phyloP scores from a whole-genome alignment of 345 rosid genomes.

The Rhodamnia rubescens region DNA sequence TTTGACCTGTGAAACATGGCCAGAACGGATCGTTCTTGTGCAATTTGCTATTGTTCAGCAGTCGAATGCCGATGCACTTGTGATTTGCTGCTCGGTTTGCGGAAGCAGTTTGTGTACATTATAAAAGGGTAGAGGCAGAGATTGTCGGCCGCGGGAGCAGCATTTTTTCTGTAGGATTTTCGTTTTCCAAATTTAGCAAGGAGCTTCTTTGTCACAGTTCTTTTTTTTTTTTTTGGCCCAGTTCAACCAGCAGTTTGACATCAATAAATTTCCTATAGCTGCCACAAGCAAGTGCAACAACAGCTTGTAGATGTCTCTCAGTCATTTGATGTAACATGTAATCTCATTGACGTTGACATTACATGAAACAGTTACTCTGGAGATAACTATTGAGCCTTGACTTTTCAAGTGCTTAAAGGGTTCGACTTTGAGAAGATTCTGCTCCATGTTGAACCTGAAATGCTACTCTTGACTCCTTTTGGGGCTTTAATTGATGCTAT shows the following conservation, averaged over 20 bases:
- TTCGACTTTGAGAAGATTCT: neutral
- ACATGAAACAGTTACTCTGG: neutral
- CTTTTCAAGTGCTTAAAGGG: neutral
- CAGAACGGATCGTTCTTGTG: neutral
- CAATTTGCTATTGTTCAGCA: neutral
- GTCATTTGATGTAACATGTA: neutral
- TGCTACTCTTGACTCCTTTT: neutral
- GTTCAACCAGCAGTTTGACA: neutral
- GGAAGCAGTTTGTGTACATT: neutral
- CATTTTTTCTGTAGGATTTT: neutral
- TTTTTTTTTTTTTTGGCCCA: neutral
- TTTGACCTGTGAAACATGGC: neutral
- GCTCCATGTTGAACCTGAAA: neutral
- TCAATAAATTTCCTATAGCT: neutral
- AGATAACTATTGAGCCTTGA: neutral
- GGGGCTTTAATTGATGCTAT: neutral
- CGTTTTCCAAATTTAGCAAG: neutral
- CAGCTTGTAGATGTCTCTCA: neutral
- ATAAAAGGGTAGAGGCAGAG: neutral
- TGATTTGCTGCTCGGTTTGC: neutral
- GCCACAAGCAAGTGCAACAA: neutral
- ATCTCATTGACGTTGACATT: neutral
- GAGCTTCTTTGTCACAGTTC: neutral
- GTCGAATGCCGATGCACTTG: neutral
- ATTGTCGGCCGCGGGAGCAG: neutral